phyloP scores from a whole-genome alignment of 1,139 yeast species.

The Schizosaccharomyces versatilis region DNA sequence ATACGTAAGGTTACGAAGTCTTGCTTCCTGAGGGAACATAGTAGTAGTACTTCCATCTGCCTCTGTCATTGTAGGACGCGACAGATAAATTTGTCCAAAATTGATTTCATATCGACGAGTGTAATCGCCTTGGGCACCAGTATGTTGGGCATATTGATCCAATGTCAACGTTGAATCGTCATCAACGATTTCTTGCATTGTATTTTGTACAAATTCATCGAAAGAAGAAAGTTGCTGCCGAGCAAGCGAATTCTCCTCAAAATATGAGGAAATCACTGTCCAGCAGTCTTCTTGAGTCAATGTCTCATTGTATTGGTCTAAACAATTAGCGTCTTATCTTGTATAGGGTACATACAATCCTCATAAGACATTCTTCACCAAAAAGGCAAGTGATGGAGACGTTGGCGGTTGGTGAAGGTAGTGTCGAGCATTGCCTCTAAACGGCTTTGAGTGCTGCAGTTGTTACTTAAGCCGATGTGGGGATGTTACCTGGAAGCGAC shows the following conservation, averaged over 20 bases:
- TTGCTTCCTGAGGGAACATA: conserved; percentile 94
- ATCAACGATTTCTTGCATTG: conserved; percentile 88
- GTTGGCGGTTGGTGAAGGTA: conserved; percentile 1
- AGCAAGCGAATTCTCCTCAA: conserved; percentile 88
- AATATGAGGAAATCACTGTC: conserved; percentile 91
- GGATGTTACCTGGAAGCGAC: no score
- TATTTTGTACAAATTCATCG: conserved; percentile 89
- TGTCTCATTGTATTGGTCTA: conserved; percentile 19
- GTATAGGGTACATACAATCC: not conserved
- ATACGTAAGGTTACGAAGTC: conserved; percentile 84
- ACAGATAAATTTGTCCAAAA: conserved; percentile 87
- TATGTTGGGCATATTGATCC: conserved; percentile 96
- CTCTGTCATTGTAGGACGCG: conserved; percentile 95
- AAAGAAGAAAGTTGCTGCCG: conserved; percentile 96
- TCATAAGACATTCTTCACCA: conserved; percentile 1
- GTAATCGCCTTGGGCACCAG: conserved; percentile 69
- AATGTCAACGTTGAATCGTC: conserved; percentile 85
- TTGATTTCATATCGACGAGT: conserved; percentile 84
- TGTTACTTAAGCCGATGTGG: no score
- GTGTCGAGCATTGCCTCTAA: no score
- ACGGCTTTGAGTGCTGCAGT: no score
- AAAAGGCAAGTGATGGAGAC: not conserved
- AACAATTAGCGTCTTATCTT: no score
- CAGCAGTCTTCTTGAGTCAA: conserved; percentile 97
- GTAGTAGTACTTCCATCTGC: conserved; percentile 99